These are phyloP conservation scores for Colletotrichum kahawae DNA, from an alignment of 2,329 filamentous ascomycete genomes.

Conservation along the genomic window DNA sequence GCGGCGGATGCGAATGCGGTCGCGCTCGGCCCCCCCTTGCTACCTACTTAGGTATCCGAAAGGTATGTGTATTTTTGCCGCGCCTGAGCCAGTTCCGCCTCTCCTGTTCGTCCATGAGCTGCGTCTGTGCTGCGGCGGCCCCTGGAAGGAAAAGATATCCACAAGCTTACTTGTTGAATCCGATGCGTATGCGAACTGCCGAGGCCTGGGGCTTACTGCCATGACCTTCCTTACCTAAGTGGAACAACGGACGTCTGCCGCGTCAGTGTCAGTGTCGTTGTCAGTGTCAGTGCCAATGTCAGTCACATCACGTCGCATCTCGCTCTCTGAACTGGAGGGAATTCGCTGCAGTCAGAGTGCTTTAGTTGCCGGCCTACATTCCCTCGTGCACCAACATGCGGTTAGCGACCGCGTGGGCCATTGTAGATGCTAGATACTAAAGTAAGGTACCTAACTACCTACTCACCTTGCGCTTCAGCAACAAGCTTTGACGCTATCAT, in stretches of 20 bases:
- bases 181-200: background rate
- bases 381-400: background rate
- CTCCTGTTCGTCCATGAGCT: background rate
- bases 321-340: background rate
- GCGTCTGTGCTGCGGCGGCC: background rate
- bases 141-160: background rate
- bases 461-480: too few species aligned
- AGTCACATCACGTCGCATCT: background rate
- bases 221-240: background rate
- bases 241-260: background rate
- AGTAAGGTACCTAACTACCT: too few species aligned
- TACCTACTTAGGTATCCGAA: background rate
- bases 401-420: background rate
- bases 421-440: background rate
- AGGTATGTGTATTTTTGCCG: background rate
- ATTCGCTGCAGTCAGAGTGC: background rate
- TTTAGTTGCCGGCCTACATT: background rate
- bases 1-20: constrained; percentile 1
- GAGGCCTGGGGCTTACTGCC: background rate
- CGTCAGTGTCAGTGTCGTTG: background rate
- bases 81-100: background rate
- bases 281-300: background rate
- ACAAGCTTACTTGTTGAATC: background rate
- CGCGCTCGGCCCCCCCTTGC: background rate
- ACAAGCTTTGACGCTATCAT: background rate